Percentiles rank a stretch among this genome's conserved stretches.
Evolutionary conservation across 306 rosid species (phyloP).

Genomic region (Myrica gale): DNA sequence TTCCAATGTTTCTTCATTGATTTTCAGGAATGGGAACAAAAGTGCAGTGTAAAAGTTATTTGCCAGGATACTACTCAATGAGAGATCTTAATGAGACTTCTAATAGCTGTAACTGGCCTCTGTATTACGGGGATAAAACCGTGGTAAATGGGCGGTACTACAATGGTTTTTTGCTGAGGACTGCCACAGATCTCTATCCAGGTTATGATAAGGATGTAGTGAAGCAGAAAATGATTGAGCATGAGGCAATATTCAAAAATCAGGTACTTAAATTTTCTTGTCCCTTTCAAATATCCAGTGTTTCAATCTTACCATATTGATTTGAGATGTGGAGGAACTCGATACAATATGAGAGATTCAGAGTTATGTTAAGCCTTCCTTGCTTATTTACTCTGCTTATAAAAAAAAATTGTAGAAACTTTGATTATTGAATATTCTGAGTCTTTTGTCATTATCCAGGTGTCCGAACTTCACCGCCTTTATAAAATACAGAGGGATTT

Average conservation of each 20-base stretch:
- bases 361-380: constrained; percentile 9
- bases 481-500: constrained; percentile 83
- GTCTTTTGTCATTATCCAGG: constrained; percentile 50
- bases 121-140: constrained; percentile 63
- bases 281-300: constrained; percentile 10
- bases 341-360: constrained; percentile 19
- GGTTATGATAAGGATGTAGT: constrained; percentile 65
- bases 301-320: constrained; percentile 8
- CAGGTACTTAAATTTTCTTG: constrained; percentile 54
- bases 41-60: constrained; percentile 64
- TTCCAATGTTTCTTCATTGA: constrained; percentile 23
- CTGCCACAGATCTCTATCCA: constrained; percentile 48
- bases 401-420: constrained; percentile 15
- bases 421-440: background rate
- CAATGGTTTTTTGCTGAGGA: constrained; percentile 52
- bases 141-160: constrained; percentile 59
- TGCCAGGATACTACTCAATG: constrained; percentile 78
- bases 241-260: constrained; percentile 72
- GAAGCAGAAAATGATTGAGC: constrained; percentile 85
- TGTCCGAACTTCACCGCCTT: constrained; percentile 78
- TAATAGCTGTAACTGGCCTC: constrained; percentile 83
- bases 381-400: constrained; percentile 2
- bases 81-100: constrained; percentile 97
- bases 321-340: constrained; percentile 12
- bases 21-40: constrained; percentile 96